These are phyloP conservation scores for Boletus sensibilis DNA, from an alignment of 768 basidiomycete species.

Conservation along the genomic window DNA sequence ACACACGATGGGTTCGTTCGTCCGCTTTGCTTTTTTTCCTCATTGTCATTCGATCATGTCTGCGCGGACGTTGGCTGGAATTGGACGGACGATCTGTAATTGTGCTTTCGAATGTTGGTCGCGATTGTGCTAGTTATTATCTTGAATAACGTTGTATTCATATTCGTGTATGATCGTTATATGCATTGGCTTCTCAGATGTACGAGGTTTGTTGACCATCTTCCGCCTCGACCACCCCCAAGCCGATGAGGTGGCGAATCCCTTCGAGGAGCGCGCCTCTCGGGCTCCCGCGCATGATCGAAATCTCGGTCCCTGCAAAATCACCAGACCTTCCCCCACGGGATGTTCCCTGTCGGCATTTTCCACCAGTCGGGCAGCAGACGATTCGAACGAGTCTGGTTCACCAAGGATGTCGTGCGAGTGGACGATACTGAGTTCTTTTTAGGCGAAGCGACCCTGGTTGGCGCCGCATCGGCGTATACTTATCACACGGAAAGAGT, in stretches of 20 bases:
- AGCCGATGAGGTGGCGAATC: constrained; percentile 35
- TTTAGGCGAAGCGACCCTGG: constrained; percentile 70
- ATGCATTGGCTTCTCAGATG: too few relatives aligned
- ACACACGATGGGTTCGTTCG: background rate
- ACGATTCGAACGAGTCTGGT: constrained; percentile 56
- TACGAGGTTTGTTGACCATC: constrained; percentile 13
- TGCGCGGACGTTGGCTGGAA: background rate
- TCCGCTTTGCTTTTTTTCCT: background rate
- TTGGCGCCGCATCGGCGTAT: constrained; percentile 69
- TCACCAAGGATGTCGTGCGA: constrained; percentile 83
- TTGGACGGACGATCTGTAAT: background rate
- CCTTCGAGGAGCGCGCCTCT: constrained; percentile 38
- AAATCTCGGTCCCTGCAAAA: constrained; percentile 34
- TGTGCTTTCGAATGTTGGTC: background rate
- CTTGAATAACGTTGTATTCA: background rate
- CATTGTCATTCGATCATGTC: constrained; percentile 14
- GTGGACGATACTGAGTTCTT: constrained; percentile 79
- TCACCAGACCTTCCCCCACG: constrained; percentile 38
- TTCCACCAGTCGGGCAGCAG: constrained; percentile 61
- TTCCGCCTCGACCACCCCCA: constrained; percentile 44
- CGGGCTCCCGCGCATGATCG: constrained; percentile 40
- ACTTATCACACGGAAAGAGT: constrained; percentile 78
- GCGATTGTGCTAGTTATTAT: background rate
- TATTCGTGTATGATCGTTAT: background rate
- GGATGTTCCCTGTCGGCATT: constrained; percentile 39